Base-by-base conservation (phyloP, 176 grass and related monocot species). In the Coix lacrymajobi region DNA sequence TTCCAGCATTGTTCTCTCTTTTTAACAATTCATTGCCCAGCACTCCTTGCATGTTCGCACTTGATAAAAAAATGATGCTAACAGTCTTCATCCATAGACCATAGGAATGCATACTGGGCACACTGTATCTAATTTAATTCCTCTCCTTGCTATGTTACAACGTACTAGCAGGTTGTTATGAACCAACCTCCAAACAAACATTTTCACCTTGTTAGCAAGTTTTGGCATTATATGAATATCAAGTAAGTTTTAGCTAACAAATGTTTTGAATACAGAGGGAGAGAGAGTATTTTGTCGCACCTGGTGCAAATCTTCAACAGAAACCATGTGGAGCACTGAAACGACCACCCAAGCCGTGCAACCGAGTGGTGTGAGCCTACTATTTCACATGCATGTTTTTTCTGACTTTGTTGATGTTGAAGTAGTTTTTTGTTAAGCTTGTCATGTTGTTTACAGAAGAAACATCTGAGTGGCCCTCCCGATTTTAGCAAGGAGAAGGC, bases 271-370 rank as follows among this genome's bases (percentile, higher is more conserved):
- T 37, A 77, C 32, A 98, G 96, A 95, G 96, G 96, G 54, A 79
- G 96, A 32, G 92, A 98, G 89, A 98, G 96, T 74, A 91, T 98
- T 33, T 95, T 69, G 63, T 98, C 41, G 86, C 82, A 40, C 79
- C 92, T 8, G 84, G 88, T 22, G 73, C 66, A 62, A 81, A 82
- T 76, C 76, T 93, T 76, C 89, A 79, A 29, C 90, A 69, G 43
- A 93, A 95, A 76, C 87, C 80, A 49, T 81, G 78, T 73, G 60
- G 73, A 80, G 79, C 75, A 37, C 71, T 70, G 34, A 91, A 89
- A 81, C 90, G 74, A 80, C 90, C 86, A 82, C 87, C 90, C 39
- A 95, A 86, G 51, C 90, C 82, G 2, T 72, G 68, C 41, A 76
- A 77, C 44, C 78, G 43, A 73, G 57, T 28, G 85, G 82, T 83